Conservation (phyloP, 768 basidiomycete genomes). For the Pleurotus salmoneostramineus region DNA sequence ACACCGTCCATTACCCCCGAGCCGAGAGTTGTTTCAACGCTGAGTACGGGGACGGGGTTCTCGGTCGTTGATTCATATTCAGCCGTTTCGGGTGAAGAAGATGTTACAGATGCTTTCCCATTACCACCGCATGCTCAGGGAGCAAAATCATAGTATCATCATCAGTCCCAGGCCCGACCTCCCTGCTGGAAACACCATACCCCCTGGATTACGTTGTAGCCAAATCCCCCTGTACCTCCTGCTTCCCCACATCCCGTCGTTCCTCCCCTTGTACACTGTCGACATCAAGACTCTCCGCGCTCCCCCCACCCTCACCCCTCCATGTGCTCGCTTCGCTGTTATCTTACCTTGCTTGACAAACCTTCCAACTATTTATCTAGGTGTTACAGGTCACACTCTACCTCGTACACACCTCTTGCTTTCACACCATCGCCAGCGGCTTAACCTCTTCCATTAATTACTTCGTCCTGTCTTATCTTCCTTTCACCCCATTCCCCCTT, state of each 20-base stretch:
- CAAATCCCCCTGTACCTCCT: not conserved
- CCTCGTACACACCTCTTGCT: not conserved
- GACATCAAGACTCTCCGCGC: no score
- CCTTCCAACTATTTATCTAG: conserved; percentile 5
- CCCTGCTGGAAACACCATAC: not conserved
- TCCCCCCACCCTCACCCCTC: no score
- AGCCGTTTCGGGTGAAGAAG: conserved; percentile 1
- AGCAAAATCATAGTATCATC: not conserved
- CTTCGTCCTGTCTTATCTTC: not conserved
- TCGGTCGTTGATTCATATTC: conserved; percentile 3
- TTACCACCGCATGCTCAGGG: not conserved
- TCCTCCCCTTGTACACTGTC: no score
- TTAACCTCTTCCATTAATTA: not conserved
- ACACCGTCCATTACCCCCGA: not conserved
- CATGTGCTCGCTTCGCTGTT: not conserved
- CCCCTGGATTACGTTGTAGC: not conserved
- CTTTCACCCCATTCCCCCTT: not conserved
- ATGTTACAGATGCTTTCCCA: conserved; percentile 4
- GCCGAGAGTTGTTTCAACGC: conserved; percentile 1
- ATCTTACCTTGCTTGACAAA: not conserved
- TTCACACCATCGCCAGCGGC: conserved; percentile 2
- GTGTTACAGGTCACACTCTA: not conserved
- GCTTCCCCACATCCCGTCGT: not conserved
- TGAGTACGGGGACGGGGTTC: conserved; percentile 4
- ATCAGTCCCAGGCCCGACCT: not conserved